Base-by-base conservation (phyloP, 164 flowering plant genomes). In the Tetracentron sinense region DNA sequence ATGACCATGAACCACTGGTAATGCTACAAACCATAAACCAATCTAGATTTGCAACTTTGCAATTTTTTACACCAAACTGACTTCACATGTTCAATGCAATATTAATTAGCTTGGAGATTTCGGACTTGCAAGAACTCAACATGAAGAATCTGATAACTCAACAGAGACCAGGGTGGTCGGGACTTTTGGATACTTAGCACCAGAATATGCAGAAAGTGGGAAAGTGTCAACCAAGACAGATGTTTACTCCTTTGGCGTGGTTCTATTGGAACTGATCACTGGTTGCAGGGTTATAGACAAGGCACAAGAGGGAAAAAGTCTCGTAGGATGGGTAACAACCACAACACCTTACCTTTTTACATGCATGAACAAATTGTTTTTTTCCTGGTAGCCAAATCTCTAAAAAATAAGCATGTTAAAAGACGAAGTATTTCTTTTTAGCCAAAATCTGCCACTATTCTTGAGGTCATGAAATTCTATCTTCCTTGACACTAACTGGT, bases 51-150 rank as follows among this genome's bases (percentile, higher is more conserved):
- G 42, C 16, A 35, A 61, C 27, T 28, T 20, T 35, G 21, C 25
- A 66, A 49, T 21, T 38, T 31, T 52, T 62, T 33, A 29, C 26
- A 42, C 31, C 19, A 27, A 49, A 12, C 20, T 56, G 15, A 47
- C 64, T 48, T 48, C 23, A 48, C 12, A 57, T 58, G 54, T 53
- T 54, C 38, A 33, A 63, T 31, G 62, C 27, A 52, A n/a, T n/a
- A n/a, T n/a, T n/a, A n/a, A n/a, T 61, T 54, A 85, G 94, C 77
- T 88, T 23, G 90, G 94, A 79, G 94, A 85, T 71, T 88, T 88
- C 64, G 90, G 90, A 29, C 84, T 88, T 25, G 90, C 94, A 53
- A 83, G 79, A 71, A 77, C 69, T 56, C 83, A 79, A 51, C 51
- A 65, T 29, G 84, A 66, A 52, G 80, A 70, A 23, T 25, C 75